Evolutionary conservation across 2,329 filamentous ascomycete species (phyloP).

Genomic region (Talaromyces sp.): DNA sequence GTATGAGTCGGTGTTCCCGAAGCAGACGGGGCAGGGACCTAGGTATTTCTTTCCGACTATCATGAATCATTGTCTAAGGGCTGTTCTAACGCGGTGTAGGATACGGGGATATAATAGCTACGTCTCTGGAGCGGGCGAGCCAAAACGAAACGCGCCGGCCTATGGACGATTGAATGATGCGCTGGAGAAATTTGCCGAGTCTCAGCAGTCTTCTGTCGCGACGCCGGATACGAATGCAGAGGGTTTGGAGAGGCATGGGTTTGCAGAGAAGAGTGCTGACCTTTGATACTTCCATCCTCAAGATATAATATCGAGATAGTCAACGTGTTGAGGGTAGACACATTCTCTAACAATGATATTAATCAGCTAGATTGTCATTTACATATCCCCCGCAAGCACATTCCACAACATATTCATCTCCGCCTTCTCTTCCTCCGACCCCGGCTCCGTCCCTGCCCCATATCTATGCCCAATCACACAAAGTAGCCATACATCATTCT

Average conservation of each 20-base stretch:
- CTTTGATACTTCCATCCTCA: neutral
- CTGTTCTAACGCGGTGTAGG: conserved; percentile 30
- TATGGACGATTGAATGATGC: conserved; percentile 60
- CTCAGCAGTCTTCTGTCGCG: conserved; percentile 47
- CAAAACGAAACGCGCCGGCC: conserved; percentile 63
- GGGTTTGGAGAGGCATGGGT: conserved; percentile 55
- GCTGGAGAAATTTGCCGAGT: conserved; percentile 47
- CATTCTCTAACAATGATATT: neutral
- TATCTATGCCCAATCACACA: conserved; percentile 58
- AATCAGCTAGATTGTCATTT: neutral
- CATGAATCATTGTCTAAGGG: neutral
- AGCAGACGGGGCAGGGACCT: conserved; percentile 72
- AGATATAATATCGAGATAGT: neutral
- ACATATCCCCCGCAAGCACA: conserved; percentile 31
- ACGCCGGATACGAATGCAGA: conserved; percentile 51
- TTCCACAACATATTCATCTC: conserved; percentile 42
- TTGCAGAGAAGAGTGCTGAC: conserved; percentile 46
- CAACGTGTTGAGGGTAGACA: neutral
- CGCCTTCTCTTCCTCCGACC: conserved; percentile 37
- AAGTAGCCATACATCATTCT: conserved; percentile 77
- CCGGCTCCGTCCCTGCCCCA: conserved; percentile 39
- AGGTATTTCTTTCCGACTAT: conserved; percentile 43
- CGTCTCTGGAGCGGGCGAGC: conserved; percentile 60
- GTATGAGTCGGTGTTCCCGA: conserved; percentile 71
- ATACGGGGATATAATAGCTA: conserved; percentile 80